Evolutionary conservation across 1,284 basidiomycete species (phyloP), one percentile per base, ranked within the genome.

Genomic region (Singerocomus inundabilis): DNA sequence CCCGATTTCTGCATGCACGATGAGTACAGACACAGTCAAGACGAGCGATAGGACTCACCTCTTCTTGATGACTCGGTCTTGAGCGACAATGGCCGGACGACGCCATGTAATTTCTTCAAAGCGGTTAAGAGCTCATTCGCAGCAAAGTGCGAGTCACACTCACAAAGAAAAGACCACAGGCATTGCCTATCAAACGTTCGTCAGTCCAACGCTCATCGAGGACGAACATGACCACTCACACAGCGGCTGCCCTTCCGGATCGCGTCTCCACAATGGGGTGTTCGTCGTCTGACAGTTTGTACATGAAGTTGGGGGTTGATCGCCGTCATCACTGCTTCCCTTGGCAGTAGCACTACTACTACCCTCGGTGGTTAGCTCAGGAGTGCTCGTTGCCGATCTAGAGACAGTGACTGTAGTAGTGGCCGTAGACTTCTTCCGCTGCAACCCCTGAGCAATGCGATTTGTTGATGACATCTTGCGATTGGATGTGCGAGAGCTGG

Each of bases 1-100:
- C 84, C 36, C 88, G 83, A 68, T 91, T 91, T 62, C 88, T 90
- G 57, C 45, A 37, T 29, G n/a, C 2, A 45, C 26, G 50, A 28
- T 59, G 21, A 66, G 44, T 30, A 48, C 16, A 6, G 21, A 25
- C 10, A 29, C 18, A 4, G 32, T 18, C 35, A 29, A 24, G 32
- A 25, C 18, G 3, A 9, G 2, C n/a, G n/a, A n/a, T 45, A 25
- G 39, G 43, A 37, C 46, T 13, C 61, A 93, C 91, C 94, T 81
- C 76, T 97, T 98, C 84, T 98, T 98, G 72, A 98, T 98, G 38
- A 97, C 89, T 98, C 94, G 24, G 94, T 97, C 79, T 97, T 98
- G 55, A 98, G 79, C 42, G 93, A 95, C 56, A 97, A 72, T 7
- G 94, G 94, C 48, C 95, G 81, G 15, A 95, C 92, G 34, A 97